Base-by-base conservation (phyloP, 2,329 filamentous ascomycete species). In the Ceratocystis cubensis region DNA sequence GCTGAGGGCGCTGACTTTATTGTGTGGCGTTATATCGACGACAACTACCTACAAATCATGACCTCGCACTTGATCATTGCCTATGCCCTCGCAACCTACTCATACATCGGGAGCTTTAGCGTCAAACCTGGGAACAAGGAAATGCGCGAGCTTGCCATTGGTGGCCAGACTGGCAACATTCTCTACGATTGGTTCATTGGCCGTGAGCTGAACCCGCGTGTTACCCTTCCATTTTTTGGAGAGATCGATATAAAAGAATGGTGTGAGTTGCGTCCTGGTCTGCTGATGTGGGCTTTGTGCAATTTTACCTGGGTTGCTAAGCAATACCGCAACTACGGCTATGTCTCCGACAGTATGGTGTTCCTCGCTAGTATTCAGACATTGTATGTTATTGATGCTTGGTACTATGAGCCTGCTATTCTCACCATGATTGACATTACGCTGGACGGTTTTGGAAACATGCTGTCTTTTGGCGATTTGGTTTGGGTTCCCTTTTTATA, bases 161-260 rank as follows among this genome's bases (percentile, higher is more conserved):
- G 92, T 56, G 92, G 91, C 17, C 84, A 88, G 73, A 86, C 85
- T 1, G 92, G 91, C 67, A 96, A 96, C 75, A 78, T 91, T 69
- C 76, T 96, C 46, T 96, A 97, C 75, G 93, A 97, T 76, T 97
- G 91, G 85, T 97, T 91, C 77, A 96, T 97, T 70, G 93, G 93
- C 22, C 89, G 93, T 33, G 93, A 97, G 76, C 85, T 97, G 69
- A 97, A 97, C 77, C 93, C 93, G 2, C 89, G 92, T 62, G 76
- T 95, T 68, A 84, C 81, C 0, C 78, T 96, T 28, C 91, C 91
- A 1, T 75, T 95, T 62, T 81, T 96, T 70, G 90, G 91, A 67
- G 88, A 91, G 71, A 81, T 96, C 63, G 93, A 97, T 73, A 88
- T 97, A 76, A 96, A 96, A 77, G 81, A 87, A 68, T 96, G 87